phyloP scores from a whole-genome alignment of 345 rosid genomes.

The Gossypium anomalum region DNA sequence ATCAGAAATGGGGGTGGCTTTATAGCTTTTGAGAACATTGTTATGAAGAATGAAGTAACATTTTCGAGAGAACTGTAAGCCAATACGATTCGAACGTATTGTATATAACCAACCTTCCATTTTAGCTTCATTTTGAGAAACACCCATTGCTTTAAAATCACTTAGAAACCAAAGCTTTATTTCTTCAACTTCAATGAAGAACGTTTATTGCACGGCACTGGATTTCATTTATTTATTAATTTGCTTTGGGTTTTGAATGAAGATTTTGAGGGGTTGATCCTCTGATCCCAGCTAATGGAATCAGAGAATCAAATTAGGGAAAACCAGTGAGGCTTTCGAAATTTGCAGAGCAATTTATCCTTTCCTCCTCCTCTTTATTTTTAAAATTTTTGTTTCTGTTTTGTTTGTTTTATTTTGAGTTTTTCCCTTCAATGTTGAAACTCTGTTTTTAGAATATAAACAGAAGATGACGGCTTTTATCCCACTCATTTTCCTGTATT shows the following conservation, averaged over 20 bases:
- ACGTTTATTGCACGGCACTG: neutral
- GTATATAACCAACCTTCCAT: slow-evolving; percentile 94
- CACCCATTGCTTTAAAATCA: slow-evolving; percentile 29
- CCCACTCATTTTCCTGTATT: too few relatives aligned
- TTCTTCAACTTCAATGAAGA: neutral
- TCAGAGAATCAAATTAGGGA: slow-evolving; percentile 55
- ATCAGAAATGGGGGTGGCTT: slow-evolving; percentile 47
- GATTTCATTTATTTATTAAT: neutral
- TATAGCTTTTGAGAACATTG: slow-evolving; percentile 59
- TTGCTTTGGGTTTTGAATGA: neutral
- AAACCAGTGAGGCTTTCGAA: neutral
- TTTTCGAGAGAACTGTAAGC: slow-evolving; percentile 76
- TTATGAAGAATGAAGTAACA: slow-evolving; percentile 71
- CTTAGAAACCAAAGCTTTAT: neutral
- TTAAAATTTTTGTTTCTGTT: too few relatives aligned
- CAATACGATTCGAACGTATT: slow-evolving; percentile 75
- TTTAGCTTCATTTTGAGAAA: slow-evolving; percentile 35
- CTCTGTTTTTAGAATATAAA: neutral
- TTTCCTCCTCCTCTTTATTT: neutral
- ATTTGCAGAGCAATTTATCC: neutral
- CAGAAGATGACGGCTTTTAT: too few relatives aligned
- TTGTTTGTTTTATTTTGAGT: neutral
- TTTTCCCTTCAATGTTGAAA: neutral
- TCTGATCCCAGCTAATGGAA: slow-evolving; percentile 63
- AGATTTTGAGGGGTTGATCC: slow-evolving; percentile 33